Base-by-base conservation (phyloP, 306 rosid genomes). In the Inga leiocalycina region DNA sequence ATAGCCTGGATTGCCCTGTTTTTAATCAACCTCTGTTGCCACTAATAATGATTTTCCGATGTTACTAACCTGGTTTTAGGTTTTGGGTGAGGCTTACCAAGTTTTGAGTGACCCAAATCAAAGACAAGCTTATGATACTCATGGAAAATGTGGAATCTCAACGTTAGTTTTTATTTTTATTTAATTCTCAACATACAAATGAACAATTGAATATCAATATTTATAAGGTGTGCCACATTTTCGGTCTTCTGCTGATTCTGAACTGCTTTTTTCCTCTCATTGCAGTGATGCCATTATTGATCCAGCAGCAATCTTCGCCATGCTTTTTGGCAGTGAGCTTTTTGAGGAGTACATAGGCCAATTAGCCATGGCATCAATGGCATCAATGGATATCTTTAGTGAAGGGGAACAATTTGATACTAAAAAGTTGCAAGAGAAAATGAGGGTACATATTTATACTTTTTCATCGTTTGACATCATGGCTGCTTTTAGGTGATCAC, bases 311-410 rank as follows among this genome's bases (percentile, higher is more conserved):
- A 96, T 96, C 81, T 96, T 96, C 76, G 99, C 99, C 15, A 96
- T 96, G 99, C 98, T 96, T 73, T 96, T 96, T 84, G 99, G 99
- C 79, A 96, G 97, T 87, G 99, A 96, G 87, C 97, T 96, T 84
- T 96, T 96, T 89, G 98, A 96, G 88, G 99, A 96, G 79, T 93
- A 96, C 82, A 96, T 96, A 51, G 99, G 99, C 75, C 93, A 93
- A 89, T 86, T 96, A 80, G 99, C 99, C 71, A 93, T 96, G 99
- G 99, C 98, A 35, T 96, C 99, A 73, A 93, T 96, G 98, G 98
- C 98, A 69, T 93, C 98, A 56, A 80, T 93, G 81, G 99, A 96
- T 85, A 91, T 95, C 48, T 92, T 93, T 80, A 77, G 88, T 39
- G 98, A 93, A 87, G 99, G 97, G 74, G 99, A 96, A 75, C 94